These are phyloP conservation scores for Scortechinia acanthostroma DNA, from an alignment of 2,329 filamentous ascomycete genomes.

Conservation along the genomic window DNA sequence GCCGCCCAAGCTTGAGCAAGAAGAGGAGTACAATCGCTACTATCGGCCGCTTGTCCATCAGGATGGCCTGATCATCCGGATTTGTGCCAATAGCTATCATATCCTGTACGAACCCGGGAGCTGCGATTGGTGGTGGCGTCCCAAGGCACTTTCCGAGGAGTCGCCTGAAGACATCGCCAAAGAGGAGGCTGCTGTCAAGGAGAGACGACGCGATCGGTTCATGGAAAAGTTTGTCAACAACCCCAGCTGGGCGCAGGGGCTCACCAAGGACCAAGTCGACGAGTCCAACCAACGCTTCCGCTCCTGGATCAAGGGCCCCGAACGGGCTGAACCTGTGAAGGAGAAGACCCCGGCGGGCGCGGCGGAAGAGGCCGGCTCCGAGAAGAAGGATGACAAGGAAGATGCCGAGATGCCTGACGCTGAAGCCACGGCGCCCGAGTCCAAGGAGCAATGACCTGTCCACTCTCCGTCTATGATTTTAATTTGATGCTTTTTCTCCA, in stretches of 20 bases:
- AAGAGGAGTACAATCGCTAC: constrained; percentile 32
- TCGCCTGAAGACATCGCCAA: constrained; percentile 13
- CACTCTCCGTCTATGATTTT: no score
- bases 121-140: constrained; percentile 32
- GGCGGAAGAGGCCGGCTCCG: not conserved
- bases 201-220: constrained; percentile 29
- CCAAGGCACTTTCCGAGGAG: constrained; percentile 15
- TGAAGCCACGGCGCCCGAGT: constrained; percentile 11
- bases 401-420: constrained; percentile 23
- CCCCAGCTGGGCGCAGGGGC: constrained; percentile 30
- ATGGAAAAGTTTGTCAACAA: constrained; percentile 35
- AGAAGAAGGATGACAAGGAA: constrained; percentile 9
- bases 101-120: constrained; percentile 32
- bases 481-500: no score
- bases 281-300: constrained; percentile 29
- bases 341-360: not conserved
- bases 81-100: constrained; percentile 36
- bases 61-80: constrained; percentile 34
- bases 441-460: constrained; percentile 11
- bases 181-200: constrained; percentile 20
- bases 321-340: not conserved
- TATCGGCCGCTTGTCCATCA: constrained; percentile 32
- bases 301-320: constrained; percentile 23
- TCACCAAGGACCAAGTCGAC: constrained; percentile 34
- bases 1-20: constrained; percentile 34